Conservation (phyloP, 345 rosid species). For the Durio zibethinus region DNA sequence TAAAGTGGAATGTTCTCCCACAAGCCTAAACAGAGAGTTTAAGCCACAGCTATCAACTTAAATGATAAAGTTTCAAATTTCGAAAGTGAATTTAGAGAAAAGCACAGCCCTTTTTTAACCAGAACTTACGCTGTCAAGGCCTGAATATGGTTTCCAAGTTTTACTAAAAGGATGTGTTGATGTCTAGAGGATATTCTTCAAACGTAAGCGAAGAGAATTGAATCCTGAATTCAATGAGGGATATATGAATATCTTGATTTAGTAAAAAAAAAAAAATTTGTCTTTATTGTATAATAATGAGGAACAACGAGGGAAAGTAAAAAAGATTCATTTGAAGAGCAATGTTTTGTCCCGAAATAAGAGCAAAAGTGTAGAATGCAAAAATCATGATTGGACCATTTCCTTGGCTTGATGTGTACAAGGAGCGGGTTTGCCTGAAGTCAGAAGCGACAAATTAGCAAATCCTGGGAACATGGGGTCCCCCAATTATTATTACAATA, state of each 20-base stretch:
- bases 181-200: background rate
- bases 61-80: background rate
- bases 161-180: background rate
- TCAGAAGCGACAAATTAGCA: slow-evolving; percentile 18
- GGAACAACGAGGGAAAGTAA: background rate
- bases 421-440: background rate
- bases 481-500: slow-evolving; percentile 17
- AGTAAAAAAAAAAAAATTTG: too few relatives aligned
- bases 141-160: background rate
- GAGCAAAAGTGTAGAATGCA: background rate
- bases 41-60: too few relatives aligned
- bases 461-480: slow-evolving; percentile 15
- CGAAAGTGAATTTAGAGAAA: background rate
- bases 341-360: background rate
- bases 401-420: background rate
- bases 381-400: background rate
- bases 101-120: background rate
- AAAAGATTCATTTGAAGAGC: too few relatives aligned
- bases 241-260: background rate
- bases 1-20: background rate
- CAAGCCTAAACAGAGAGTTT: background rate
- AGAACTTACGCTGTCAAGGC: background rate
- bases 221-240: background rate
- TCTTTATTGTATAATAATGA: background rate
- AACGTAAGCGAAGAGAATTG: background rate